Evolutionary conservation across 2,329 filamentous ascomycete genomes (phyloP).

Genomic region (Didymella exigua): DNA sequence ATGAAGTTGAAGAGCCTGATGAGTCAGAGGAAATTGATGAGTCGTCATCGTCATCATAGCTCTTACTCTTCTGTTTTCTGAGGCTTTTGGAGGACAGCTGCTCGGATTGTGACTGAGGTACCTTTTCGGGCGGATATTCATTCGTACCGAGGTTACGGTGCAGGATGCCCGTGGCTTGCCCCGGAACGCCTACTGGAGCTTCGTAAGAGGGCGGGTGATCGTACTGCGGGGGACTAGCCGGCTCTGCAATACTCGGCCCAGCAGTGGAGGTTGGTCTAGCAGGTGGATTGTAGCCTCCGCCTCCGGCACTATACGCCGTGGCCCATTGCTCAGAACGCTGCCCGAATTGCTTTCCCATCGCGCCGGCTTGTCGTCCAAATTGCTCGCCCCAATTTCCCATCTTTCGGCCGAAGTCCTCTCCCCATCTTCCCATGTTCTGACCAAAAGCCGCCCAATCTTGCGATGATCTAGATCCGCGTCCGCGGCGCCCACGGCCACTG

Average conservation of each 20-base stretch:
- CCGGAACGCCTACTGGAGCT: neutral
- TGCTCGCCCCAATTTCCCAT: constrained; percentile 5
- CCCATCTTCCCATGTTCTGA: constrained; percentile 33
- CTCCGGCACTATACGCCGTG: neutral
- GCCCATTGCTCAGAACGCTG: constrained; percentile 9
- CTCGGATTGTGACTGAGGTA: neutral
- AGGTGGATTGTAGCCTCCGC: neutral
- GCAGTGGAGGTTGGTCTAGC: neutral
- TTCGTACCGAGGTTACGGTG: constrained; percentile 12
- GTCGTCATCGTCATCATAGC: constrained; percentile 22
- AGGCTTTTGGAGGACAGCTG: neutral
- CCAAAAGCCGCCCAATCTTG: constrained; percentile 24
- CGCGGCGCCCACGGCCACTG: neutral
- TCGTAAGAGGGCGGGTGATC: constrained; percentile 26
- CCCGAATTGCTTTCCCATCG: constrained; percentile 29
- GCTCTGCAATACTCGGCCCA: constrained; percentile 8
- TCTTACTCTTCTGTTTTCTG: constrained; percentile 6
- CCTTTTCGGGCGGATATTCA: constrained; percentile 1
- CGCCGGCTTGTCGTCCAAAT: constrained; percentile 33
- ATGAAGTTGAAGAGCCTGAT: constrained; percentile 23
- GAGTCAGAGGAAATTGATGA: constrained; percentile 34
- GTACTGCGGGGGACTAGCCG: constrained; percentile 9
- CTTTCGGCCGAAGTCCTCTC: constrained; percentile 34
- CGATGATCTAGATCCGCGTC: constrained; percentile 6
- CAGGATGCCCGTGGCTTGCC: constrained; percentile 30